A percentile compares a stretch with the other conserved stretches of the same genome.
phyloP scores from a whole-genome alignment of 495 filamentous ascomycete species.

The Penicillium longicatenatum region DNA sequence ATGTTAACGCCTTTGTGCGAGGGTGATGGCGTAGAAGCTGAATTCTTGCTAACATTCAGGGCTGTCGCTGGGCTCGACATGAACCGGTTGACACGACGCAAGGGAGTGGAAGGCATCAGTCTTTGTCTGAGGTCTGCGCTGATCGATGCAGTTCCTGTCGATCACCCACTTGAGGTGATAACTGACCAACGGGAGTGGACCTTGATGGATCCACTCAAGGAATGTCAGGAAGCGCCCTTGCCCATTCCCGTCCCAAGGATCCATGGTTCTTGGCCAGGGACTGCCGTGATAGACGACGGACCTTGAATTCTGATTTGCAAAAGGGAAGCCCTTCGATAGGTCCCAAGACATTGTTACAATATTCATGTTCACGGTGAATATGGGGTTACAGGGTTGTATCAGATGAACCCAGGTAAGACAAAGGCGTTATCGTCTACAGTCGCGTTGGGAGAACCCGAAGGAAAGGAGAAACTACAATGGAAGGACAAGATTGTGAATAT shows the following conservation, averaged over 20 bases:
- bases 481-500: not conserved
- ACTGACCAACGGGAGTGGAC: constrained; percentile 13
- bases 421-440: not conserved
- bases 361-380: not conserved
- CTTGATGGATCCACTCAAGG: not conserved
- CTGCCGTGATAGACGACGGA: not conserved
- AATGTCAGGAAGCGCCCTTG: constrained; percentile 12
- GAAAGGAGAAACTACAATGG: not conserved
- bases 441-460: no score
- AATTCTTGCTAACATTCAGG: not conserved
- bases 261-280: constrained; percentile 1
- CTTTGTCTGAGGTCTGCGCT: constrained; percentile 6
- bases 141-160: constrained; percentile 28
- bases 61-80: not conserved
- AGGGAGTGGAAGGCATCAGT: constrained; percentile 11
- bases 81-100: constrained; percentile 20
- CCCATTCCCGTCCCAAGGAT: constrained; percentile 16
- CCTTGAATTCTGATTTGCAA: not conserved
- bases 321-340: not conserved
- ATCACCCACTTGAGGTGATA: constrained; percentile 14
- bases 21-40: not conserved
- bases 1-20: not conserved
- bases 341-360: not conserved
- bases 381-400: constrained; percentile 1
- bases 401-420: constrained; percentile 9